Evolutionary conservation across 768 basidiomycete species (phyloP), one percentile per base, ranked within the genome.

Genomic region (Coprinopsis sp.): DNA sequence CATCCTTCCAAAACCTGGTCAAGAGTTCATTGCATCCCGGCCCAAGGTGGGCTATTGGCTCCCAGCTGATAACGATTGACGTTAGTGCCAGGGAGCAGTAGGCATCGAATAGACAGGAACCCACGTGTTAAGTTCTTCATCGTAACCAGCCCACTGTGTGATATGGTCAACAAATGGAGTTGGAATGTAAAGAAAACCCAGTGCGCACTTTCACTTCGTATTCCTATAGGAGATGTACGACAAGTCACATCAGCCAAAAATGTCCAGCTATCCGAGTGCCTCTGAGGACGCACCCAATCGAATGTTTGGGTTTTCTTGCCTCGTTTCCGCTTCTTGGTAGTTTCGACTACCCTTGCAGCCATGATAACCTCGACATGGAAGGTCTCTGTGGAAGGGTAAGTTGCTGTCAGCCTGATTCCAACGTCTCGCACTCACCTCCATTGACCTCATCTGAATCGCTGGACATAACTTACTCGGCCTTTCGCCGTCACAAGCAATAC

Each of bases 61-160:
- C 86, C 85, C 85, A 87, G 54, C 86, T 87, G 21, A 24, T 12
- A 3, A 12, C 12, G 16, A 38, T 21, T 12, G 25, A 19, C 16
- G n/a, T 50, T 34, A 13, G 52, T 18, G 23, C 33, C 51, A 29
- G n/a, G 24, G 45, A 39, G 48, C 25, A 22, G 19, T 33, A 29
- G 16, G 19, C n/a, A n/a, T n/a, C n/a, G n/a, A n/a, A n/a, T n/a
- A n/a, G 13, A 13, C 24, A 24, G 44, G 25, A 46, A 31, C 67
- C 24, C 52, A 82, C 86, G 71, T 84, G 51, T 86, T 74, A 1
- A 71, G 67, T 24, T 71, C 72, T 0, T 76, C 76, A 41, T 60
- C 65, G 57, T 86, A 88, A 7, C 74, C 76, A 10, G 71, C 79
- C 86, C 86, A 88, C 86, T 87, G n/a, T 46, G 3, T n/a, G 16